phyloP scores from a whole-genome alignment of 1,139 yeast species.

The Geotrichum armillariae region DNA sequence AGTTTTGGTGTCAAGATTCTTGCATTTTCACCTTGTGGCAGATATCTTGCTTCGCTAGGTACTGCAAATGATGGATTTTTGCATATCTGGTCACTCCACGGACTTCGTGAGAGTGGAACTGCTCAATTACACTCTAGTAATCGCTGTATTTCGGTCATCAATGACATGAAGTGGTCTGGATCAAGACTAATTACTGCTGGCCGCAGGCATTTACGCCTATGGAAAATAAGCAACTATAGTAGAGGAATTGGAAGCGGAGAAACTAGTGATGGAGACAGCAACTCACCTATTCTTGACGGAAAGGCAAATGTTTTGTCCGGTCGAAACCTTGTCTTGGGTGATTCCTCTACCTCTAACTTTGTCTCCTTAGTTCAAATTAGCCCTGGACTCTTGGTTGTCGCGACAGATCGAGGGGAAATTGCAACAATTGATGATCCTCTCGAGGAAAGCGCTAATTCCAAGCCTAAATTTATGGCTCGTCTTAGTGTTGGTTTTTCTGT shows the following conservation, averaged over 20 bases:
- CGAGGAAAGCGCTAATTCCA: constrained; percentile 19
- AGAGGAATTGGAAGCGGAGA: constrained; percentile 2
- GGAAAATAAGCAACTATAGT: constrained; percentile 44
- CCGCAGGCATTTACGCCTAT: constrained; percentile 56
- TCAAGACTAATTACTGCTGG: constrained; percentile 53
- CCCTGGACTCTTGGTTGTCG: constrained; percentile 41
- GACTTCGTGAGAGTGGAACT: constrained; percentile 28
- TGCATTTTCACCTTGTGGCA: constrained; percentile 60
- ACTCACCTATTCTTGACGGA: constrained; percentile 17
- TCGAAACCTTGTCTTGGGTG: constrained; percentile 56
- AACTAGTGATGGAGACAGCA: constrained; percentile 17
- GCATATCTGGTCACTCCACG: constrained; percentile 54
- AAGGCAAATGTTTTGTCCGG: constrained; percentile 50
- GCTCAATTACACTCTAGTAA: constrained; percentile 48
- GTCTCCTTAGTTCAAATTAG: constrained; percentile 43
- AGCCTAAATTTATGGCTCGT: constrained; percentile 25
- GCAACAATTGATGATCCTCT: constrained; percentile 28
- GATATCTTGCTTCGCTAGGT: constrained; percentile 58
- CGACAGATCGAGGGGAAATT: constrained; percentile 48
- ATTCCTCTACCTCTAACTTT: constrained; percentile 50
- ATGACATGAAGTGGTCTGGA: constrained; percentile 57
- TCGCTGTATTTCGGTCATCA: constrained; percentile 58
- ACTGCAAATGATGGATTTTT: constrained; percentile 63
- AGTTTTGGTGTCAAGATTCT: constrained; percentile 58
- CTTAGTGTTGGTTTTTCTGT: constrained; percentile 25